A percentile compares a stretch with the other conserved stretches of the same genome.
Evolutionary conservation across 1,284 basidiomycete genomes (phyloP).

Genomic region (Cutaneotrichosporon sp.): DNA sequence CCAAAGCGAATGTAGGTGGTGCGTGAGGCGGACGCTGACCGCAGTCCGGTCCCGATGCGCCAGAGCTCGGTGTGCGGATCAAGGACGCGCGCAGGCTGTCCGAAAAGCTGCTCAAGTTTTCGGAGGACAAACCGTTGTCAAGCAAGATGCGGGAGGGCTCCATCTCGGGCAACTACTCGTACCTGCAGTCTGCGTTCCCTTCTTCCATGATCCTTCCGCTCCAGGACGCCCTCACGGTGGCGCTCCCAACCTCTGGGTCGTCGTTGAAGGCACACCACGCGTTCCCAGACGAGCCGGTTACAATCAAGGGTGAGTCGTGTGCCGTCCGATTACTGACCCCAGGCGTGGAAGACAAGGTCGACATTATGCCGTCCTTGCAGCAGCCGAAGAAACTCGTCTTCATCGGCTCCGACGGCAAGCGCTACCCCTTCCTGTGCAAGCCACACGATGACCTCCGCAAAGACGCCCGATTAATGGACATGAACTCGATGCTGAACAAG

Average conservation of each 20-base stretch:
- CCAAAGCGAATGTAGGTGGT: conserved; percentile 33
- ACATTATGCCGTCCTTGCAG: conserved; percentile 89
- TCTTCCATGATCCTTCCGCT: conserved; percentile 79
- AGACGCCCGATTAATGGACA: conserved; percentile 96
- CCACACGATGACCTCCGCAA: conserved; percentile 97
- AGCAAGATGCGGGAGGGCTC: conserved; percentile 23
- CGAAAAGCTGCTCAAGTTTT: conserved; percentile 31
- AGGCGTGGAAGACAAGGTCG: conserved; percentile 66
- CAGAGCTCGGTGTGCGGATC: conserved; percentile 29
- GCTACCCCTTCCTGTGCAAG: conserved; percentile 92
- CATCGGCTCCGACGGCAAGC: conserved; percentile 71
- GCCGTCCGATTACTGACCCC: background rate
- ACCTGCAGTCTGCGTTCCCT: conserved; percentile 57
- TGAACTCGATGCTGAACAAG: conserved; percentile 98
- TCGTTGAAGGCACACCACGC: conserved; percentile 68
- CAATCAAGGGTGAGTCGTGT: conserved; percentile 63
- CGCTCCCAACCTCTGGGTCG: conserved; percentile 66
- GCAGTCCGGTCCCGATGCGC: background rate
- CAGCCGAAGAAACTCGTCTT: conserved; percentile 90
- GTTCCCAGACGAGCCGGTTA: conserved; percentile 72
- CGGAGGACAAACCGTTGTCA: conserved; percentile 38
- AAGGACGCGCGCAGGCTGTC: conserved; percentile 38
- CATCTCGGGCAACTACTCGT: conserved; percentile 55
- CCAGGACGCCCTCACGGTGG: conserved; percentile 88
- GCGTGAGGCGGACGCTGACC: background rate